Percentiles rank a stretch among this genome's conserved stretches.
phyloP scores from a whole-genome alignment of 129 eudicot genomes.

The Saussurea involucrata region DNA sequence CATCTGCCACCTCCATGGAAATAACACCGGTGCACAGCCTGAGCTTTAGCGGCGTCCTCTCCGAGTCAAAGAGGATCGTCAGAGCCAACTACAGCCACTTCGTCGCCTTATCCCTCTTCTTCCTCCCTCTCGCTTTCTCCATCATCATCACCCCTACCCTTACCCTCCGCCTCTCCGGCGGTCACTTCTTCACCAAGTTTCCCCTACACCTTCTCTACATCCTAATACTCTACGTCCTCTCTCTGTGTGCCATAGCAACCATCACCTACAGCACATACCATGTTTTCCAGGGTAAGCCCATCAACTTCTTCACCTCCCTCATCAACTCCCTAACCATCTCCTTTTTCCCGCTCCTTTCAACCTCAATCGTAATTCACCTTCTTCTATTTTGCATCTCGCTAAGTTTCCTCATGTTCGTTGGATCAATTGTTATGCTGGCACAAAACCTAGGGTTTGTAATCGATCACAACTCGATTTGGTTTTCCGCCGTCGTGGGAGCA shows the following conservation, averaged over 20 bases:
- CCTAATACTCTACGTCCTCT: slow-evolving; percentile 21
- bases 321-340: slow-evolving; percentile 35
- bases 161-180: slow-evolving; percentile 5
- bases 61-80: too few relatives aligned
- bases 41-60: too few relatives aligned
- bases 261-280: slow-evolving; percentile 53
- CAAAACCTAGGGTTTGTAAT: too few relatives aligned
- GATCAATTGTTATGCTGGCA: too few relatives aligned
- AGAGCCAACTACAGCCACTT: too few relatives aligned
- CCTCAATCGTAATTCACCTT: too few relatives aligned
- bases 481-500: too few relatives aligned
- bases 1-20: too few relatives aligned
- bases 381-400: too few relatives aligned
- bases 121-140: slow-evolving; percentile 56
- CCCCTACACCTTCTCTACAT: slow-evolving; percentile 26
- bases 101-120: slow-evolving; percentile 56
- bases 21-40: too few relatives aligned
- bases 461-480: too few relatives aligned
- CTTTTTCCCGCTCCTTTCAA: slow-evolving; percentile 48
- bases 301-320: slow-evolving; percentile 33
- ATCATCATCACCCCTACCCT: slow-evolving; percentile 41
- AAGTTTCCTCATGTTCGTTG: too few relatives aligned
- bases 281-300: slow-evolving; percentile 50
- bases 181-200: not conserved
- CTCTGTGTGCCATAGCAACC: slow-evolving; percentile 39